phyloP scores from a whole-genome alignment of 495 filamentous ascomycete genomes.

The Physcia stellaris region DNA sequence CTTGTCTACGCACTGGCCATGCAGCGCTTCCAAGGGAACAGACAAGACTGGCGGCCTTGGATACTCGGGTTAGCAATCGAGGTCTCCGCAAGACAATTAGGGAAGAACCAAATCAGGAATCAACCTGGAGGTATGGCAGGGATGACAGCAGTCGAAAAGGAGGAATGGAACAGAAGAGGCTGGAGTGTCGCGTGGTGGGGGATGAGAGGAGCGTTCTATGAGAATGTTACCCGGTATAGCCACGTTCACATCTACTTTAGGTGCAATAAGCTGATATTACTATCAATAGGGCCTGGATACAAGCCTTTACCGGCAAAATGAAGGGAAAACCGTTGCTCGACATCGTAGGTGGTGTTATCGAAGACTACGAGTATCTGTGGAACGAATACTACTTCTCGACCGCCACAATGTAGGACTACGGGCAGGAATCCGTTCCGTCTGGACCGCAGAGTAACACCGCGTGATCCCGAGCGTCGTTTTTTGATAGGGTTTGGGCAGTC shows the following conservation, averaged over 20 bases:
- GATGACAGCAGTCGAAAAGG: constrained; percentile 70
- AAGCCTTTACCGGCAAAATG: constrained; percentile 49
- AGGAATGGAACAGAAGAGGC: constrained; percentile 71
- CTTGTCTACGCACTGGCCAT: constrained; percentile 80
- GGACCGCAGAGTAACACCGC: too few species aligned
- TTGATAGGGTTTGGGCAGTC: too few species aligned
- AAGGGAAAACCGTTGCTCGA: constrained; percentile 63
- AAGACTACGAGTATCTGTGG: constrained; percentile 96
- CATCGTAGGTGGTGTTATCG: constrained; percentile 66
- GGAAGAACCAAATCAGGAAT: constrained; percentile 56
- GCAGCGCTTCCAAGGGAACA: constrained; percentile 48
- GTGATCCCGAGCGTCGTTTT: too few species aligned
- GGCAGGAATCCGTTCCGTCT: too few species aligned
- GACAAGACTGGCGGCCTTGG: constrained; percentile 76
- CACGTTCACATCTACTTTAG: too few species aligned
- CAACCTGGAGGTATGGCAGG: constrained; percentile 53
- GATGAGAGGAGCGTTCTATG: constrained; percentile 91
- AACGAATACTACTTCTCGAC: constrained; percentile 91
- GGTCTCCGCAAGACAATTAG: constrained; percentile 72
- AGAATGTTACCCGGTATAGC: constrained; percentile 76
- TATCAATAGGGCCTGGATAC: constrained; percentile 46
- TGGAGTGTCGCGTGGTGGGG: constrained; percentile 91
- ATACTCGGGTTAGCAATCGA: constrained; percentile 76
- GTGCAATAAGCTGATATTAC: too few species aligned
- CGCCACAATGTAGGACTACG: constrained; percentile 51